Evolutionary conservation across 768 basidiomycete genomes (phyloP).

Genomic region (Mycena capillaripes): DNA sequence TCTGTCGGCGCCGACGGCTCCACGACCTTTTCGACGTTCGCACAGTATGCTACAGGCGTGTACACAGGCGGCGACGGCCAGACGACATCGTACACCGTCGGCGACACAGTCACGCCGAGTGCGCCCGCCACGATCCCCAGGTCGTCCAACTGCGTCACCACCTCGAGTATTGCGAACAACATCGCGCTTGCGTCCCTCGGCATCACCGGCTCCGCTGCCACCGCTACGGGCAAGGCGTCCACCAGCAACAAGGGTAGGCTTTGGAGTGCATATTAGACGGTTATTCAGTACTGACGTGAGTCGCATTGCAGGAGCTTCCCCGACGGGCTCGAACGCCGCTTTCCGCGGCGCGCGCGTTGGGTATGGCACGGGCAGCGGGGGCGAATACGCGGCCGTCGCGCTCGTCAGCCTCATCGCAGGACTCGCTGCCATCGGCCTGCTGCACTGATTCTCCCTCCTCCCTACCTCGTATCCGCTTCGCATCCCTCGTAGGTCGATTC

Average conservation of each 20-base stretch:
- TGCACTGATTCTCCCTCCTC: not conserved
- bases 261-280: no score
- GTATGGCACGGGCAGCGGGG: not conserved
- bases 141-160: constrained; percentile 57
- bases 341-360: constrained; percentile 14
- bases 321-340: constrained; percentile 12
- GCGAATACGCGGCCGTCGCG: constrained; percentile 26
- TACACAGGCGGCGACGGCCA: constrained; percentile 44
- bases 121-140: constrained; percentile 52
- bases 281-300: not conserved
- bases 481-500: not conserved
- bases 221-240: not conserved
- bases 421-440: constrained; percentile 25
- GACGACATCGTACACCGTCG: constrained; percentile 52
- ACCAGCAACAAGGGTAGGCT: not conserved
- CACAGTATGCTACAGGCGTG: constrained; percentile 59
- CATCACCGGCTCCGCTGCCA: not conserved
- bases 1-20: constrained; percentile 52
- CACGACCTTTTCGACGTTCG: constrained; percentile 57
- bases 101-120: constrained; percentile 54
- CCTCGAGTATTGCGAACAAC: constrained; percentile 54
- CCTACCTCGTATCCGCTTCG: not conserved
- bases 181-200: constrained; percentile 44
- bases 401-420: constrained; percentile 19
- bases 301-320: not conserved